These are phyloP conservation scores for Aegilops sharonensis DNA, from an alignment of 176 grass and related monocot genomes.

Conservation along the genomic window DNA sequence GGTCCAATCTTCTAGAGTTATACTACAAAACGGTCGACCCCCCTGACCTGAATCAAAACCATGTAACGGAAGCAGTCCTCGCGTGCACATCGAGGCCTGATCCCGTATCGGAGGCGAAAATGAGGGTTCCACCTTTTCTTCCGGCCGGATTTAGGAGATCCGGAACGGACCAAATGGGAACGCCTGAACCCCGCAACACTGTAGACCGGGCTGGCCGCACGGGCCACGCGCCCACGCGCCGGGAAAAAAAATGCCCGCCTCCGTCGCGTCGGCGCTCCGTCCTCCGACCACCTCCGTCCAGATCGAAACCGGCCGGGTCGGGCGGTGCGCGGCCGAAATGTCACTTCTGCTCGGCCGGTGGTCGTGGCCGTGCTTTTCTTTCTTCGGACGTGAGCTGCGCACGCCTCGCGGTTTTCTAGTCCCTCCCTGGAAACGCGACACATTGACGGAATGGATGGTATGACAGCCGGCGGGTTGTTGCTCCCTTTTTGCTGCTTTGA, in stretches of 20 bases:
- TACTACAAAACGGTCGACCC: background rate
- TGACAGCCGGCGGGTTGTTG: background rate
- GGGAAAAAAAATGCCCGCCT: too few relatives aligned
- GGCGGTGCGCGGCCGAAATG: background rate
- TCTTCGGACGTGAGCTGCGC: too few relatives aligned
- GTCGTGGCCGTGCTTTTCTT: background rate
- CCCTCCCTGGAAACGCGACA: background rate
- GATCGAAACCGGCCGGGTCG: background rate
- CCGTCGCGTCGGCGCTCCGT: background rate
- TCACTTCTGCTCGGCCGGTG: background rate
- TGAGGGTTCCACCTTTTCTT: background rate
- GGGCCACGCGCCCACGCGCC: background rate
- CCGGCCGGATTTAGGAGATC: background rate
- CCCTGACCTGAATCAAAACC: background rate
- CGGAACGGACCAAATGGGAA: background rate
- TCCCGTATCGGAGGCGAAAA: background rate
- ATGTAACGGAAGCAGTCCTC: background rate
- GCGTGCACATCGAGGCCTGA: background rate
- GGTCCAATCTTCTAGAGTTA: constrained; percentile 13
- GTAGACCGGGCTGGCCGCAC: background rate
- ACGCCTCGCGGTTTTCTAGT: background rate
- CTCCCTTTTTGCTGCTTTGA: background rate
- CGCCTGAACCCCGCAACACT: background rate
- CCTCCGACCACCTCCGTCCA: constrained; percentile 14
- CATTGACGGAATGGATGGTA: background rate